Conservation (phyloP, 2,329 filamentous ascomycete genomes). For the Talaromyces sp. region DNA sequence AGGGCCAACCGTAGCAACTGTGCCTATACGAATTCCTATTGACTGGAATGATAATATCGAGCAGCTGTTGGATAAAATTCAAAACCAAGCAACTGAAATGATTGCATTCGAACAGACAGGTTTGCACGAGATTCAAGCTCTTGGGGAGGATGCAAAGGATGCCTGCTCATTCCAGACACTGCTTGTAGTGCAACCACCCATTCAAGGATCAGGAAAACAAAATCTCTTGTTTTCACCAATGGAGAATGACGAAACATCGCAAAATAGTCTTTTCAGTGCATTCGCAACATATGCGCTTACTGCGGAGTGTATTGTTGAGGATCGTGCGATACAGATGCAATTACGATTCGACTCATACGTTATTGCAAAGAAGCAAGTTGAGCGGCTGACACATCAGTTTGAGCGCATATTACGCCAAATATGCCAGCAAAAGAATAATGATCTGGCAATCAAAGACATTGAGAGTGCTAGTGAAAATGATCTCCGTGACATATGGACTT, state of each 20-base stretch:
- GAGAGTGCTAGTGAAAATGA: not conserved
- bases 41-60: slow-evolving; percentile 28
- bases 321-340: slow-evolving; percentile 2
- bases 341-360: slow-evolving; percentile 4
- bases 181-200: slow-evolving; percentile 24
- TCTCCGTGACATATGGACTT: slow-evolving; percentile 31
- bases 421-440: not conserved
- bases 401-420: slow-evolving; percentile 4
- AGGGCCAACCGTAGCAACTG: slow-evolving; percentile 19
- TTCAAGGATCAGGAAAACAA: not conserved
- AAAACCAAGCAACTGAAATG: slow-evolving; percentile 46
- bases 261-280: not conserved
- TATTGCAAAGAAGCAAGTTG: slow-evolving; percentile 2
- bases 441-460: not conserved
- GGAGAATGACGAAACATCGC: not conserved
- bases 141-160: slow-evolving; percentile 39
- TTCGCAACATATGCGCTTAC: not conserved
- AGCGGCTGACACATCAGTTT: not conserved
- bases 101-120: slow-evolving; percentile 57
- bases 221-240: not conserved
- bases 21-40: slow-evolving; percentile 23
- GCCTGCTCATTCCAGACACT: slow-evolving; percentile 36
- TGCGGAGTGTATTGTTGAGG: not conserved
- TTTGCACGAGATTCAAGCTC: slow-evolving; percentile 41
- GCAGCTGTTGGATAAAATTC: slow-evolving; percentile 50